Evolutionary conservation across 2,329 filamentous ascomycete genomes (phyloP).

Genomic region (Trichoderma atrobrunneum): DNA sequence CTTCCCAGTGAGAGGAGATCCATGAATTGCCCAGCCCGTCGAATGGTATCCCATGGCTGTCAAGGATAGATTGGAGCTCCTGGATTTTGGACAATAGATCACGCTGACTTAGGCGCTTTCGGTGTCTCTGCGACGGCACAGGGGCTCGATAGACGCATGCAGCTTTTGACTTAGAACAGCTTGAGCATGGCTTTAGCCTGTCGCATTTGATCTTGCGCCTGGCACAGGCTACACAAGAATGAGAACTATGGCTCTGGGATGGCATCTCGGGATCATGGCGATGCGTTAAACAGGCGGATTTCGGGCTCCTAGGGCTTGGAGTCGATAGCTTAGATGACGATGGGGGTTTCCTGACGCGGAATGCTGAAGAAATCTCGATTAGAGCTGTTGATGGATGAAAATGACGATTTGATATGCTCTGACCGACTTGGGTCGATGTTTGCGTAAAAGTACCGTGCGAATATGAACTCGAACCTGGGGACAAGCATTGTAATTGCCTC

Average conservation of each 20-base stretch:
- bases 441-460: not conserved
- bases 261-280: not conserved
- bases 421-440: not conserved
- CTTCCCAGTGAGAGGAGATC: constrained; percentile 3
- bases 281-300: not conserved
- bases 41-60: constrained; percentile 6
- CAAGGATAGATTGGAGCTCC: not conserved
- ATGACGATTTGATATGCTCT: not conserved
- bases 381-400: not conserved
- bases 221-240: not conserved
- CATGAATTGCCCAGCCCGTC: not conserved
- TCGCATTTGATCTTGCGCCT: constrained; percentile 11
- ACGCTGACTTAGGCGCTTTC: not conserved
- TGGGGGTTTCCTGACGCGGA: not conserved
- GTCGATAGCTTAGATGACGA: not conserved
- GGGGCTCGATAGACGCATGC: constrained; percentile 4
- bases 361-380: not conserved
- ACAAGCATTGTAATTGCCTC: not conserved
- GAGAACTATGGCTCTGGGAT: not conserved
- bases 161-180: not conserved
- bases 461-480: not conserved
- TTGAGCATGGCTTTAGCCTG: constrained; percentile 2
- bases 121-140: constrained; percentile 1
- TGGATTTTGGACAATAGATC: not conserved
- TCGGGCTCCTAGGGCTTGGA: not conserved